Conservation (phyloP, 1,284 basidiomycete genomes). For the Termitomyces sp. region DNA sequence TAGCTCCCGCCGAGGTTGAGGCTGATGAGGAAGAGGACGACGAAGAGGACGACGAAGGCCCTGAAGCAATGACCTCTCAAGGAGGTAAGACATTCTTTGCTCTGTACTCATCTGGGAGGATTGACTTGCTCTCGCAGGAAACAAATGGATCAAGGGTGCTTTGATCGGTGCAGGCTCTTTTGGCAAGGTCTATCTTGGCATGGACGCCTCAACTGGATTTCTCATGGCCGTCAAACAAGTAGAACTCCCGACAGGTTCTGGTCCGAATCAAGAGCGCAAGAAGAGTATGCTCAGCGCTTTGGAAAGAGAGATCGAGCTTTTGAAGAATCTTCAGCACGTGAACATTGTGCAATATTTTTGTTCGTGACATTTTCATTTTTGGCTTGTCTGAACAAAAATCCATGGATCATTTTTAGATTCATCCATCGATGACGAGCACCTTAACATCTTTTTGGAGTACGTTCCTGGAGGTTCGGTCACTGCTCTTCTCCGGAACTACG, state of each 20-base stretch:
- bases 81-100: constrained; percentile 43
- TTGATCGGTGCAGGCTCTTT: constrained; percentile 97
- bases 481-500: constrained; percentile 88
- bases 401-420: constrained; percentile 73
- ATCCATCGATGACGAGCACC: constrained; percentile 79
- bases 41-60: constrained; percentile 42
- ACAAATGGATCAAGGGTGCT: constrained; percentile 99
- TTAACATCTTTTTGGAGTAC: constrained; percentile 99
- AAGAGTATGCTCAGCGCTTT: constrained; percentile 93
- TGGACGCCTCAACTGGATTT: constrained; percentile 91
- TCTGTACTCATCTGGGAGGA: not conserved
- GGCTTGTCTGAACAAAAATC: constrained; percentile 5
- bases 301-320: constrained; percentile 92
- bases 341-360: constrained; percentile 98
- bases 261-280: constrained; percentile 89
- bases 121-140: constrained; percentile 37
- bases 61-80: constrained; percentile 55
- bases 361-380: constrained; percentile 35
- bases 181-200: constrained; percentile 93
- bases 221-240: constrained; percentile 99
- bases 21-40: constrained; percentile 49
- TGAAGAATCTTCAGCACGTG: constrained; percentile 92
- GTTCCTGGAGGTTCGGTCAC: constrained; percentile 97
- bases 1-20: constrained; percentile 44
- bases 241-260: constrained; percentile 83